Percentiles rank a stretch among this genome's conserved stretches.
phyloP scores from a whole-genome alignment of 805 yeast genomes.

The Candida golubevii region DNA sequence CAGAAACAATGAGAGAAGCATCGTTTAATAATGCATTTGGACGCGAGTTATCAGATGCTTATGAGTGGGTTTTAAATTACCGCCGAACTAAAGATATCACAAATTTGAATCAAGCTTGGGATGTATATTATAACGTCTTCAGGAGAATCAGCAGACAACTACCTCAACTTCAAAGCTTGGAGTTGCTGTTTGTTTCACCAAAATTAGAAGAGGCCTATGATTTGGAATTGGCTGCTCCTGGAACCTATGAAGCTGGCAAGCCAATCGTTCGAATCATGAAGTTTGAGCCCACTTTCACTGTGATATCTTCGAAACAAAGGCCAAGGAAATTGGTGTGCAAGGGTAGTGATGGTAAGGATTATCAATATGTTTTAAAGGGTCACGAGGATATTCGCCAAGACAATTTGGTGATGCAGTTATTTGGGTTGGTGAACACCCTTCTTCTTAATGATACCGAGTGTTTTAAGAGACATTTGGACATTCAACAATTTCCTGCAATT shows the following conservation, averaged over 20 bases:
- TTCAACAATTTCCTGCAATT: conserved; percentile 87
- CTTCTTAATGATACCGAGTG: conserved; percentile 90
- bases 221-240: conserved; percentile 87
- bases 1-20: conserved; percentile 88
- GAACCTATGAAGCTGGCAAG: conserved; percentile 83
- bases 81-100: conserved; percentile 81
- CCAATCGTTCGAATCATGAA: conserved; percentile 66
- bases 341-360: conserved; percentile 91
- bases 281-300: conserved; percentile 80
- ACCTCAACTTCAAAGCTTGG: conserved; percentile 81
- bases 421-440: conserved; percentile 90
- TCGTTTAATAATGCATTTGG: conserved; percentile 94
- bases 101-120: conserved; percentile 96
- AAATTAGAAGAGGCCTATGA: conserved; percentile 72
- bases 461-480: conserved; percentile 90
- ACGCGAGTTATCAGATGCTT: conserved; percentile 85
- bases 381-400: conserved; percentile 98
- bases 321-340: conserved; percentile 77
- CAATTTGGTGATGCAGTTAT: conserved; percentile 94
- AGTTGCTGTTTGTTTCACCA: conserved; percentile 92
- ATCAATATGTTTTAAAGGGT: conserved; percentile 81
- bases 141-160: conserved; percentile 84
- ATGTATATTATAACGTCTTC: conserved; percentile 89
- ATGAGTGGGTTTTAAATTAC: conserved; percentile 87
- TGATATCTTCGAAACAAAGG: conserved; percentile 91